phyloP scores from a whole-genome alignment of 2,329 filamentous ascomycete genomes.

The Nothophoma quercina region DNA sequence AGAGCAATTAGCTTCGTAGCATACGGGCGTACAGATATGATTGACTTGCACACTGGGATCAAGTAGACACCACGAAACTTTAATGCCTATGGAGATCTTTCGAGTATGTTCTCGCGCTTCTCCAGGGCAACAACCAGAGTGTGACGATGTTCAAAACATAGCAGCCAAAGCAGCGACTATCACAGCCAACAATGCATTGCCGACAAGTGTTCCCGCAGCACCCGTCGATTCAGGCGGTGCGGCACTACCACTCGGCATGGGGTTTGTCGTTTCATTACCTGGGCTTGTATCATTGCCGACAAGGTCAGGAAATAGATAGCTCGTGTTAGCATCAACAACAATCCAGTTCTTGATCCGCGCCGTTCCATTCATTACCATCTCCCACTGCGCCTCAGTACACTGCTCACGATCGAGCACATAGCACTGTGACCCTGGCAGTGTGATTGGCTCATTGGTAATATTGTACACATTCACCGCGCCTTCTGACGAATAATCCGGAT shows the following conservation, averaged over 20 bases:
- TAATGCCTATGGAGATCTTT: no score
- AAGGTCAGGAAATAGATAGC: constrained; percentile 39
- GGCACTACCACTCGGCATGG: background rate
- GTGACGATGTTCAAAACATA: background rate
- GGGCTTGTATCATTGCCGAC: constrained; percentile 21
- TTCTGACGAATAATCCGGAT: constrained; percentile 46
- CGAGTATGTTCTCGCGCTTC: no score
- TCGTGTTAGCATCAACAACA: constrained; percentile 44
- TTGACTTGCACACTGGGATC: no score
- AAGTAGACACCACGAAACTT: no score
- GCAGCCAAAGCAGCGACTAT: background rate
- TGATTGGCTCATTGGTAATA: constrained; percentile 56
- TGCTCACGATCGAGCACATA: constrained; percentile 41
- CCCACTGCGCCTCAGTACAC: constrained; percentile 43
- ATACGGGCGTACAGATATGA: no score
- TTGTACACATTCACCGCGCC: constrained; percentile 52
- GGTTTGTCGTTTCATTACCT: constrained; percentile 11
- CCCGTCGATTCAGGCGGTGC: constrained; percentile 3
- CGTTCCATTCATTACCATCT: constrained; percentile 41
- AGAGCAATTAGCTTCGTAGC: no score
- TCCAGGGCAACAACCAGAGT: background rate
- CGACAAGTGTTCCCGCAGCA: background rate
- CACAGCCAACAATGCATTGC: background rate
- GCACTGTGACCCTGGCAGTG: constrained; percentile 48
- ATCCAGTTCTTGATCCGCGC: constrained; percentile 46